A percentile compares a stretch with the other conserved stretches of the same genome.
phyloP scores from a whole-genome alignment of 2,329 filamentous ascomycete genomes.

The Trichoderma lentiforme region DNA sequence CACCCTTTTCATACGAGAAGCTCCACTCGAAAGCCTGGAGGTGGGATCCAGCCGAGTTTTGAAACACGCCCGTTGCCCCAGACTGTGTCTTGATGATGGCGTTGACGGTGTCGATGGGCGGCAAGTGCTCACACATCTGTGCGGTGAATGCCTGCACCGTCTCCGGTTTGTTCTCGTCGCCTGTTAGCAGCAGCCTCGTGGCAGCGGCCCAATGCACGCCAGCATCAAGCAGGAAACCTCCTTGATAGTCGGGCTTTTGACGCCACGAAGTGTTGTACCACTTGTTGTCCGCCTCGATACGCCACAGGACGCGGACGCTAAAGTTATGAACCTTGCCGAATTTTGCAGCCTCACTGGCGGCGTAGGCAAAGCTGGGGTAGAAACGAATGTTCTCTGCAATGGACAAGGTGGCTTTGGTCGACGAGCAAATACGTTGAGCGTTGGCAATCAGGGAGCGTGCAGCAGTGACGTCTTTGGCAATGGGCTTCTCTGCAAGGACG shows the following conservation, averaged over 20 bases:
- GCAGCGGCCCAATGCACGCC: conserved; percentile 70
- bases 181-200: conserved; percentile 53
- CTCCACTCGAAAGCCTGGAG: conserved; percentile 52
- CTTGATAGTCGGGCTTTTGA: conserved; percentile 66
- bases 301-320: conserved; percentile 35
- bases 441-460: conserved; percentile 41
- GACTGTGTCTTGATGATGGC: conserved; percentile 53
- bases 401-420: conserved; percentile 43
- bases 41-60: conserved; percentile 55
- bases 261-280: conserved; percentile 60
- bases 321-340: conserved; percentile 45
- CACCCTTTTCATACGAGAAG: conserved; percentile 56
- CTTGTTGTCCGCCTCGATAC: conserved; percentile 39
- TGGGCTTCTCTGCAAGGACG: conserved; percentile 67
- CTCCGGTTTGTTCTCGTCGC: conserved; percentile 40
- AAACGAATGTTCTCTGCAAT: conserved; percentile 75
- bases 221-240: conserved; percentile 72
- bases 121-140: conserved; percentile 54
- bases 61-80: conserved; percentile 55
- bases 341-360: conserved; percentile 38
- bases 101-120: conserved; percentile 65
- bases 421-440: conserved; percentile 28
- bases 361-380: conserved; percentile 52
- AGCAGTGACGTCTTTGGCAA: conserved; percentile 55
- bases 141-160: conserved; percentile 53